These are phyloP conservation scores for Wickerhamiella domercqiae DNA, from an alignment of 805 yeast species.

Conservation along the genomic window DNA sequence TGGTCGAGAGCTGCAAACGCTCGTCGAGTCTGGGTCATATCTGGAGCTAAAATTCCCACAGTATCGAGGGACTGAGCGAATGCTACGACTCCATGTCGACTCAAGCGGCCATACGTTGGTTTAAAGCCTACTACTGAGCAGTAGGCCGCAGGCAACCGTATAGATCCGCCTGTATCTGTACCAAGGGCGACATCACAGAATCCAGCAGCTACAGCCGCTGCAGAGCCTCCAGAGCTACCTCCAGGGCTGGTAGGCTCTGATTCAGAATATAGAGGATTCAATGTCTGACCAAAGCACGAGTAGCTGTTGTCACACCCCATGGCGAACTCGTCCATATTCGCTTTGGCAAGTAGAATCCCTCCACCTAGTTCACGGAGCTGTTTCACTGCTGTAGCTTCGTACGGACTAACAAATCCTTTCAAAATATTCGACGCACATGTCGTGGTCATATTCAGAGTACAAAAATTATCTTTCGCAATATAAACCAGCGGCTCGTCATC, in stretches of 20 bases:
- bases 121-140: conserved; percentile 77
- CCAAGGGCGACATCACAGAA: conserved; percentile 68
- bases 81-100: conserved; percentile 82
- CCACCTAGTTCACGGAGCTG: conserved; percentile 38
- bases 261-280: conserved; percentile 30
- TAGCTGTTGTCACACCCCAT: conserved; percentile 52
- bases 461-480: conserved; percentile 70
- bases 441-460: conserved; percentile 48
- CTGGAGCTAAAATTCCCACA: conserved; percentile 62
- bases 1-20: conserved; percentile 45
- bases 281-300: conserved; percentile 22
- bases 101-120: conserved; percentile 83
- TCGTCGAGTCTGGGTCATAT: conserved; percentile 28
- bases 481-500: conserved; percentile 16
- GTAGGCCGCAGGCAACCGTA: conserved; percentile 80
- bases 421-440: conserved; percentile 67
- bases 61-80: conserved; percentile 93
- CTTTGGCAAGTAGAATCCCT: conserved; percentile 48
- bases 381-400: conserved; percentile 55
- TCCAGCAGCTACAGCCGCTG: conserved; percentile 72
- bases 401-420: conserved; percentile 51
- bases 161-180: conserved; percentile 96
- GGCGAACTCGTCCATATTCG: conserved; percentile 93
- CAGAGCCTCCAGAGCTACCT: conserved; percentile 94
- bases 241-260: conserved; percentile 46